Evolutionary conservation across 2,329 filamentous ascomycete genomes (phyloP).

Genomic region (Fusarium veterinarium): DNA sequence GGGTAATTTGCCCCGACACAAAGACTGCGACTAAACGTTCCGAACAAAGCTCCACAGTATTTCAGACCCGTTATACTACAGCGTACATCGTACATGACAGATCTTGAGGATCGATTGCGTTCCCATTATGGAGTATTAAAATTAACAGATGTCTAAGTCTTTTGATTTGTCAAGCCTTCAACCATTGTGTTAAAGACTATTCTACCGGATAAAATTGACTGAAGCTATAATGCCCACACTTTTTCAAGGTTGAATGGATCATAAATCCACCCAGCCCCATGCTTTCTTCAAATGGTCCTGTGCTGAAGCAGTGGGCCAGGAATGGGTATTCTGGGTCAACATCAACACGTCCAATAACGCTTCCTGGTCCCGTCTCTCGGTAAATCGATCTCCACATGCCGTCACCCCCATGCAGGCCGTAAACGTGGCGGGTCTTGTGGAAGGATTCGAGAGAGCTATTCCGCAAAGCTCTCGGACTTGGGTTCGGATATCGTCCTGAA

Average conservation of each 20-base stretch:
- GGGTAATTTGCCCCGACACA: not conserved
- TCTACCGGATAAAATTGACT: not conserved
- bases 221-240: not conserved
- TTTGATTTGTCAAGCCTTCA: accelerated
- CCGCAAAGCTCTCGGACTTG: constrained; percentile 61
- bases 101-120: not conserved
- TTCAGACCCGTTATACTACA: not conserved
- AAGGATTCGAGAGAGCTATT: constrained; percentile 67
- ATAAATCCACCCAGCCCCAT: constrained; percentile 59
- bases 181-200: no score
- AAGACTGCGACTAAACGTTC: accelerated
- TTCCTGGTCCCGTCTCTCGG: constrained; percentile 57
- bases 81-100: not conserved
- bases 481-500: constrained; percentile 56
- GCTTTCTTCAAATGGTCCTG: constrained; percentile 59
- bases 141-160: not conserved
- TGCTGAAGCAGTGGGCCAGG: constrained; percentile 62
- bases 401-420: constrained; percentile 67
- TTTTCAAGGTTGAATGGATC: not conserved
- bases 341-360: constrained; percentile 60
- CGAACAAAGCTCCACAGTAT: not conserved
- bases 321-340: constrained; percentile 62
- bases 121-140: accelerated
- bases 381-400: constrained; percentile 61
- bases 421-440: constrained; percentile 66